A percentile compares a stretch with the other conserved stretches of the same genome.
phyloP scores from a whole-genome alignment of 805 yeast genomes.

The Scheffersomyces spartinae region DNA sequence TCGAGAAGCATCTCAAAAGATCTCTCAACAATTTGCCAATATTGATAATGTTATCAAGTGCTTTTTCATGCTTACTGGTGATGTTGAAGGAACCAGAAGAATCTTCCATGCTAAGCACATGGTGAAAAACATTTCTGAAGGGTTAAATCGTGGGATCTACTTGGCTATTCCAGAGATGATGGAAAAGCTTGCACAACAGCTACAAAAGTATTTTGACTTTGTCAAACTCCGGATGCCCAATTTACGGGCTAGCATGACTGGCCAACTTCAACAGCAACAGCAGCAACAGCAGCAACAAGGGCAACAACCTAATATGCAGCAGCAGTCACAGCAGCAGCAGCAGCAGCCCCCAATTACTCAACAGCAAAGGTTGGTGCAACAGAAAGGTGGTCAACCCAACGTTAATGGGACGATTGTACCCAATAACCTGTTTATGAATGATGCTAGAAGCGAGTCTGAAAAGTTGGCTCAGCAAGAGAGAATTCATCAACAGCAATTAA shows the following conservation, averaged over 20 bases:
- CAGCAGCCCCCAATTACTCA: slow-evolving; percentile 1
- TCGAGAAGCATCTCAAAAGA: slow-evolving; percentile 38
- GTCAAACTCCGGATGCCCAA: slow-evolving; percentile 50
- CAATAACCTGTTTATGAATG: too few relatives aligned
- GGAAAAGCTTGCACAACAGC: slow-evolving; percentile 59
- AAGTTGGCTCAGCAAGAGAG: too few relatives aligned
- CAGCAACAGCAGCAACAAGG: slow-evolving; percentile 18
- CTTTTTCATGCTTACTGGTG: slow-evolving; percentile 65
- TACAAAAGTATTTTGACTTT: slow-evolving; percentile 62
- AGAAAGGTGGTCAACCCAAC: slow-evolving; percentile 3
- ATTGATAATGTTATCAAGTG: slow-evolving; percentile 72
- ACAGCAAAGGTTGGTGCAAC: slow-evolving; percentile 2
- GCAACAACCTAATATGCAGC: slow-evolving; percentile 4
- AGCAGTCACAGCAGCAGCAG: slow-evolving; percentile 9
- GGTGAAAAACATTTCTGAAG: slow-evolving; percentile 67
- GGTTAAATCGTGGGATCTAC: slow-evolving; percentile 49
- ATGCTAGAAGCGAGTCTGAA: too few relatives aligned
- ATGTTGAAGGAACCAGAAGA: slow-evolving; percentile 63
- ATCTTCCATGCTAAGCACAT: slow-evolving; percentile 69
- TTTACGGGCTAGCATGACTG: slow-evolving; percentile 18
- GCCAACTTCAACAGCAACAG: slow-evolving; percentile 20
- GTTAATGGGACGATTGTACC: slow-evolving; percentile 5
- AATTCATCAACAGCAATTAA: slow-evolving; percentile 2
- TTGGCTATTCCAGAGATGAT: slow-evolving; percentile 65
- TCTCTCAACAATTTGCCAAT: slow-evolving; percentile 50